These are phyloP conservation scores for Oldenlandia corymbosa DNA, from an alignment of 257 asterid species.

Conservation along the genomic window DNA sequence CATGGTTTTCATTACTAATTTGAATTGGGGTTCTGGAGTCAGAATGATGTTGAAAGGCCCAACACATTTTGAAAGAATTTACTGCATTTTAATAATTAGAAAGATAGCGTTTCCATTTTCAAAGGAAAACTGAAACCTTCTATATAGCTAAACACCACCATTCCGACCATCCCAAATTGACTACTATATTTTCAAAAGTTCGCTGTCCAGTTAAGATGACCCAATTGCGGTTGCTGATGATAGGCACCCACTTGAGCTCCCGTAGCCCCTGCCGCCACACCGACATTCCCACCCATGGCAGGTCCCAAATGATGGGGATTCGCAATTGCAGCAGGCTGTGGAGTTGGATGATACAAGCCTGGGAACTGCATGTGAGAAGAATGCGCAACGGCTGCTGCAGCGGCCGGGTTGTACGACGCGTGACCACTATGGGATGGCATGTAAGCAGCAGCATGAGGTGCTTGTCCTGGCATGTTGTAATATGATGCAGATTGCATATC, in stretches of 20 bases:
- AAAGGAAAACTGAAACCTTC: slow-evolving; percentile 38
- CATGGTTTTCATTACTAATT: no score
- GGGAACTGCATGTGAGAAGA: slow-evolving; percentile 92
- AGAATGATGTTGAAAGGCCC: no score
- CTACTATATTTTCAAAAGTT: slow-evolving; percentile 50
- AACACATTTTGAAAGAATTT: slow-evolving; percentile 1
- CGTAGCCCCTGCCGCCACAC: slow-evolving; percentile 73
- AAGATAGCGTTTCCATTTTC: slow-evolving; percentile 21
- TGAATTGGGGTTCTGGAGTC: no score
- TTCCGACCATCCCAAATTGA: slow-evolving; percentile 24
- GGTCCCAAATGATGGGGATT: slow-evolving; percentile 81
- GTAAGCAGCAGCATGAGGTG: slow-evolving; percentile 74
- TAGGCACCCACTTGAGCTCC: slow-evolving; percentile 79
- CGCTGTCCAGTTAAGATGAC: slow-evolving; percentile 84
- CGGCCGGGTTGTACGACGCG: slow-evolving; percentile 65
- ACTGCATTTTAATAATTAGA: slow-evolving; percentile 17
- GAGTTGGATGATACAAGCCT: slow-evolving; percentile 68
- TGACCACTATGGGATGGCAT: slow-evolving; percentile 80
- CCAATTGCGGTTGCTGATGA: slow-evolving; percentile 90
- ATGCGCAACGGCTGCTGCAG: slow-evolving; percentile 62
- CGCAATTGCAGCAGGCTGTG: slow-evolving; percentile 61
- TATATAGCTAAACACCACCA: slow-evolving; percentile 36
- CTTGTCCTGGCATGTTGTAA: slow-evolving; percentile 81
- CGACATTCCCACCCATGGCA: slow-evolving; percentile 66
- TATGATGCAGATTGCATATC: slow-evolving; percentile 81